These are phyloP conservation scores for Fusarium chuoi DNA, from an alignment of 2,329 filamentous ascomycete genomes.

Conservation along the genomic window DNA sequence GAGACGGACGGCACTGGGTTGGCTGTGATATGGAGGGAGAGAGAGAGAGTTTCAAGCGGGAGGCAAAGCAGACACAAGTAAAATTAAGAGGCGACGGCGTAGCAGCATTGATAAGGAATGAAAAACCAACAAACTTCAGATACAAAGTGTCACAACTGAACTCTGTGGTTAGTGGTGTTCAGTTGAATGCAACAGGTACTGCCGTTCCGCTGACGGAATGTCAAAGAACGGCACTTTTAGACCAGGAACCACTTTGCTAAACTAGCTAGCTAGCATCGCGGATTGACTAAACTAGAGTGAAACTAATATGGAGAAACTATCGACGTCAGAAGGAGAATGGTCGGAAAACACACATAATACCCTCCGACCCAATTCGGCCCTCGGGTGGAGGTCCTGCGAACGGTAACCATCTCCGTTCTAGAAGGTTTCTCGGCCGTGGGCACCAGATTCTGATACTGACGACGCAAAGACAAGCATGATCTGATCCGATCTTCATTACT, in stretches of 20 bases:
- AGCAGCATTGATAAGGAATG: not conserved
- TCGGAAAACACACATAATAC: conserved; percentile 28
- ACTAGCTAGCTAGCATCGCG: not conserved
- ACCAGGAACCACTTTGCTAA: conserved; percentile 24
- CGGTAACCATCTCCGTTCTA: conserved; percentile 34
- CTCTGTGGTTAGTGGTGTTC: conserved; percentile 8
- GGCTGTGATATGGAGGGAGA: not conserved
- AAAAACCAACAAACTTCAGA: not conserved
- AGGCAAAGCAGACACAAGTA: not conserved
- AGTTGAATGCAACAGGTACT: conserved; percentile 5
- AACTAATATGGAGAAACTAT: not conserved
- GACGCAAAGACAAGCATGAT: conserved; percentile 2
- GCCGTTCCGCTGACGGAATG: conserved; percentile 24
- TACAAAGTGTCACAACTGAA: not conserved
- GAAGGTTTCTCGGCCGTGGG: conserved; percentile 21
- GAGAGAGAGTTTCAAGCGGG: not conserved
- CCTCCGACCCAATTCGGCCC: conserved; percentile 15
- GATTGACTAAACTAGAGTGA: not conserved
- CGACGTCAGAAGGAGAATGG: conserved; percentile 13
- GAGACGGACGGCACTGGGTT: not conserved
- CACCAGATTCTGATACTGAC: not conserved
- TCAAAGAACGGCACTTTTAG: conserved; percentile 28
- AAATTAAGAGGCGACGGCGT: not conserved
- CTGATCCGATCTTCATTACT: not conserved
- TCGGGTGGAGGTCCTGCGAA: conserved; percentile 16